phyloP scores from a whole-genome alignment of 2,329 filamentous ascomycete genomes.

The Colletotrichum chlorophyti region DNA sequence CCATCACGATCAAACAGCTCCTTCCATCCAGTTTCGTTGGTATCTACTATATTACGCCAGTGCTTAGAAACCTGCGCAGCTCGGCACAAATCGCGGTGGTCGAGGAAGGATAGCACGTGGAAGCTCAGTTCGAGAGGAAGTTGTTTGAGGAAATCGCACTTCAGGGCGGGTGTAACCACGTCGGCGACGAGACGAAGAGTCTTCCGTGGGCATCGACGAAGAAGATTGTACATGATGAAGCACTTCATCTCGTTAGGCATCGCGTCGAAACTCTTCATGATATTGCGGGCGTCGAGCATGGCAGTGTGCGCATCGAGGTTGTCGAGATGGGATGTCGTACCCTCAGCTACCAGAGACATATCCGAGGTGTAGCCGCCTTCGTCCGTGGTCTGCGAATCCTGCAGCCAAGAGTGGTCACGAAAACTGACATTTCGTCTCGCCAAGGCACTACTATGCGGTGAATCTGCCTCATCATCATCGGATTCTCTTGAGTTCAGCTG shows the following conservation, averaged over 20 bases:
- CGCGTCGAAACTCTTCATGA: constrained; percentile 89
- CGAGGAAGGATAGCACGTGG: constrained; percentile 86
- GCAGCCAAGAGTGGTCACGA: constrained; percentile 37
- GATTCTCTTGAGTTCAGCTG: constrained; percentile 51
- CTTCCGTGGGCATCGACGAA: constrained; percentile 85
- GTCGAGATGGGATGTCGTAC: constrained; percentile 36
- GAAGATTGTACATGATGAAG: constrained; percentile 95
- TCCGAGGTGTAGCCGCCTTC: constrained; percentile 41
- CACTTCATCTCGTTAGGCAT: constrained; percentile 92
- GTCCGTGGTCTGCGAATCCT: constrained; percentile 50
- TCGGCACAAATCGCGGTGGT: constrained; percentile 84
- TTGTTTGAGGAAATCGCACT: constrained; percentile 88
- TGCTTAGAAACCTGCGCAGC: constrained; percentile 93
- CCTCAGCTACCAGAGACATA: constrained; percentile 16
- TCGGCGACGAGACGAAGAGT: constrained; percentile 90
- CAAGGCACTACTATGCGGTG: constrained; percentile 16
- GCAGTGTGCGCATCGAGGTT: constrained; percentile 43
- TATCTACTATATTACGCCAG: constrained; percentile 90
- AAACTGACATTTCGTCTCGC: constrained; percentile 21
- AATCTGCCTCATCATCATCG: constrained; percentile 51
- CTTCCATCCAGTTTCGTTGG: constrained; percentile 96
- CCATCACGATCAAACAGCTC: constrained; percentile 86
- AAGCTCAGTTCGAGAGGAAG: constrained; percentile 87
- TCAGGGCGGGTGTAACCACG: constrained; percentile 90
- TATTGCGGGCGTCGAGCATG: constrained; percentile 80